Evolutionary conservation across 805 yeast genomes (phyloP).

Genomic region (Nakazawaea sp.): DNA sequence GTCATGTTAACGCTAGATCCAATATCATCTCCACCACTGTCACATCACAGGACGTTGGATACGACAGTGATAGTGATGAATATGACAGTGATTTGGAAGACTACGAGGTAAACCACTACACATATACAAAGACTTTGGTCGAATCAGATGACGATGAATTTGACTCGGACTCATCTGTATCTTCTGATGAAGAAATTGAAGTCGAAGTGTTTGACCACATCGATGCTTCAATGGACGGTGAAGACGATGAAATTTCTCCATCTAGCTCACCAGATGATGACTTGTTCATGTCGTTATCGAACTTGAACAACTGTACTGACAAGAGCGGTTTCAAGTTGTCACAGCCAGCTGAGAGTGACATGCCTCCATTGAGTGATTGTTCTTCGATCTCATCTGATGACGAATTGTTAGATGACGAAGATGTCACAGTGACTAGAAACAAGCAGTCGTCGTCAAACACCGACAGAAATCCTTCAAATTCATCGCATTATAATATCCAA

Average conservation of each 20-base stretch:
- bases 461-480: too few species aligned
- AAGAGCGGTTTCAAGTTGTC: too few species aligned
- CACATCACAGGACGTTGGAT: not conserved
- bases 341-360: too few species aligned
- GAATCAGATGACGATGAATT: constrained; percentile 1
- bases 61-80: constrained; percentile 2
- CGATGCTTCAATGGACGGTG: too few species aligned
- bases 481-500: too few species aligned
- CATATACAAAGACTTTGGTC: not conserved
- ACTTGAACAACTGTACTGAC: too few species aligned
- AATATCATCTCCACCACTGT: not conserved
- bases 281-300: too few species aligned
- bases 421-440: too few species aligned
- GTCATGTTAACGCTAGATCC: not conserved
- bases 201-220: too few species aligned
- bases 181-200: constrained; percentile 10
- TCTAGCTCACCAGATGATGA: too few species aligned
- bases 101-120: constrained; percentile 3
- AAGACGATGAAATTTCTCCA: too few species aligned
- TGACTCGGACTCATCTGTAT: constrained; percentile 8
- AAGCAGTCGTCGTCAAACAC: too few species aligned
- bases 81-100: constrained; percentile 8
- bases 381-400: constrained; percentile 22
- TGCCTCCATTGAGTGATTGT: constrained; percentile 22
- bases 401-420: constrained; percentile 13